Base-by-base conservation (phyloP, 805 yeast species). In the Candida pseudofarinosa region DNA sequence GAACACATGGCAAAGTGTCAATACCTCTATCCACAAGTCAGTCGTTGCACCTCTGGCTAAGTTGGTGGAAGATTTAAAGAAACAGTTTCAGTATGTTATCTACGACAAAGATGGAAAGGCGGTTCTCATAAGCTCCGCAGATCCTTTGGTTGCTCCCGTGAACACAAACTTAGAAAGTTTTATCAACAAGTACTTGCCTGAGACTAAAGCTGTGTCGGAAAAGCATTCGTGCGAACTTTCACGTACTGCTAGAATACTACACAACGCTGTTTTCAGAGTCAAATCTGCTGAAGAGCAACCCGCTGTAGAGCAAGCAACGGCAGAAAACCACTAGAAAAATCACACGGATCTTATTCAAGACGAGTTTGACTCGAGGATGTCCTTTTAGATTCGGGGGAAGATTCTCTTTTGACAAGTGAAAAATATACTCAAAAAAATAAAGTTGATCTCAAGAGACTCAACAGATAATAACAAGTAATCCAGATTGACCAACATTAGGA, bases 51-150 rank as follows among this genome's bases (percentile, higher is more conserved):
- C 89, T 23, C 60, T 79, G 3, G 74, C 75, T 48, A 63, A 63
- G 47, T 69, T 74, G 17, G 63, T 78, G 19, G 56, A 67, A 50
- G 73, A 69, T 39, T 62, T 74, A 44, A 80, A 85, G 48, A 69
- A 67, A 39, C 63, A 63, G 41, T 76, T 79, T 55, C 74, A 79
- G 54, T 65, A 73, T 38, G 69, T 76, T 26, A 54, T 79, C 33
- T 74, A 76, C 56, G 80, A 81, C 54, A 71, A 77, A 5, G 66
- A 79, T 23, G 88, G 88, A 18, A 79, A 78, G 54, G 84, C 86
- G 33, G 56, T 81, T 39, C 50, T 85, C 32, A 71, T 88, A 50
- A 70, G 83, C n/a, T 73, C 76, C 18, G 54, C 82, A 17, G 88
- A 83, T 59, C 83, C 86, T 3, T 30, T 82, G 10, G 65, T 85